Percentiles rank a stretch among this genome's conserved stretches.
Evolutionary conservation across 257 asterid genomes (phyloP).

Genomic region (Solanum pimpinellifolium): DNA sequence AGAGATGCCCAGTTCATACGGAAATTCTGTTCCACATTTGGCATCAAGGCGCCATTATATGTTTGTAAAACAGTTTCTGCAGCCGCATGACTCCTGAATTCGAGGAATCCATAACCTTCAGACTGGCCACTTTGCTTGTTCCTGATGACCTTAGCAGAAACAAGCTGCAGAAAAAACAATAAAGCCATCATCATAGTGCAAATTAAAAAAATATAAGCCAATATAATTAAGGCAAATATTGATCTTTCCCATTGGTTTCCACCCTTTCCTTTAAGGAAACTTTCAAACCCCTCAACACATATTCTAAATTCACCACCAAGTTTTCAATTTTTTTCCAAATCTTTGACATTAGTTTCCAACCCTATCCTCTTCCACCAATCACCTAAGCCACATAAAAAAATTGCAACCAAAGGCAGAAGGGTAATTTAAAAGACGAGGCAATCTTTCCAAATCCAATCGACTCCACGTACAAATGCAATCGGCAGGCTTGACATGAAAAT

Average conservation of each 20-base stretch:
- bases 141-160: constrained; percentile 56
- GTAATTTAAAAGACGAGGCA: background rate
- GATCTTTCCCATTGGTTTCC: background rate
- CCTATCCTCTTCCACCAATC: background rate
- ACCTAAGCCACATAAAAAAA: background rate
- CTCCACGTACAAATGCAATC: background rate
- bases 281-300: background rate
- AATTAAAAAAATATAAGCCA: background rate
- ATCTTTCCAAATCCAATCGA: background rate
- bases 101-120: constrained; percentile 86
- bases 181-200: background rate
- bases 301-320: background rate
- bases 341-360: background rate
- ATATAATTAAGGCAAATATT: background rate
- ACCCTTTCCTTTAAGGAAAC: background rate
- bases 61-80: constrained; percentile 58
- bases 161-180: constrained; percentile 31
- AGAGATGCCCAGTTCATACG: constrained; percentile 79
- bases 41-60: constrained; percentile 59
- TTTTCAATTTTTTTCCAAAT: background rate
- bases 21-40: constrained; percentile 50
- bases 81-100: constrained; percentile 54
- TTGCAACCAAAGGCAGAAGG: background rate
- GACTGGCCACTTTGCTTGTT: constrained; percentile 65
- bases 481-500: background rate